Percentiles rank a stretch among this genome's conserved stretches.
phyloP scores from a whole-genome alignment of 192 early-diverging fungal species.

The Coemansia furcata region DNA sequence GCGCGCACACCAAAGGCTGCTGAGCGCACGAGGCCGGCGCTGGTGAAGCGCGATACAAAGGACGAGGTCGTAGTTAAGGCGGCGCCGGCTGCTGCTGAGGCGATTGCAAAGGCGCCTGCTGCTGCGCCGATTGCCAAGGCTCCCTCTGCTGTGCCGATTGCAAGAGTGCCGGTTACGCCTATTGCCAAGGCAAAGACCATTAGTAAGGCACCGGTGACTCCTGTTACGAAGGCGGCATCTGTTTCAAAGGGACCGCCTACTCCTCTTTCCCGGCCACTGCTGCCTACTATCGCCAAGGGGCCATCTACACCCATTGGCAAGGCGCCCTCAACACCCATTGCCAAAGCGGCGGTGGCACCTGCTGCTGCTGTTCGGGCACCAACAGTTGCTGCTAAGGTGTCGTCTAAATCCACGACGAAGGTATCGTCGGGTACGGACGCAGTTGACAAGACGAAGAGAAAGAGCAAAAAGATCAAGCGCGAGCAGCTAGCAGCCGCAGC shows the following conservation, averaged over 20 bases:
- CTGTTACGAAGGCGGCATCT: no score
- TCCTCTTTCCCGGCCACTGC: no score
- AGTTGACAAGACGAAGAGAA: neutral
- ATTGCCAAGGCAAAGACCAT: no score
- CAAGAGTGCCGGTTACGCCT: neutral
- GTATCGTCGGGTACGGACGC: neutral
- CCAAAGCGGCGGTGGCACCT: neutral
- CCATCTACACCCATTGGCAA: neutral
- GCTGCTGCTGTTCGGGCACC: no score
- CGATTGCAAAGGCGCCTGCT: no score
- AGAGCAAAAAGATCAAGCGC: neutral
- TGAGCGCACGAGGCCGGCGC: neutral
- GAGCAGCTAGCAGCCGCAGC: neutral
- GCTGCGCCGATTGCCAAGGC: no score
- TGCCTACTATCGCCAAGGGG: no score
- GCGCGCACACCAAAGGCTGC: conserved; percentile 11
- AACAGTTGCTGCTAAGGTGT: no score
- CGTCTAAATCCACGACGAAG: no score
- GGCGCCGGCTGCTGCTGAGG: neutral
- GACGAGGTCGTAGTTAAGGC: neutral
- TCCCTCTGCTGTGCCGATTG: neutral
- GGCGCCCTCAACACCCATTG: neutral
- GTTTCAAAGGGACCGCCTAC: no score
- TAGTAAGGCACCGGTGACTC: no score
- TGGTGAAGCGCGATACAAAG: neutral